A percentile compares a stretch with the other conserved stretches of the same genome.
Evolutionary conservation across 2,329 filamentous ascomycete genomes (phyloP).

Genomic region (Clonostachys sp.): DNA sequence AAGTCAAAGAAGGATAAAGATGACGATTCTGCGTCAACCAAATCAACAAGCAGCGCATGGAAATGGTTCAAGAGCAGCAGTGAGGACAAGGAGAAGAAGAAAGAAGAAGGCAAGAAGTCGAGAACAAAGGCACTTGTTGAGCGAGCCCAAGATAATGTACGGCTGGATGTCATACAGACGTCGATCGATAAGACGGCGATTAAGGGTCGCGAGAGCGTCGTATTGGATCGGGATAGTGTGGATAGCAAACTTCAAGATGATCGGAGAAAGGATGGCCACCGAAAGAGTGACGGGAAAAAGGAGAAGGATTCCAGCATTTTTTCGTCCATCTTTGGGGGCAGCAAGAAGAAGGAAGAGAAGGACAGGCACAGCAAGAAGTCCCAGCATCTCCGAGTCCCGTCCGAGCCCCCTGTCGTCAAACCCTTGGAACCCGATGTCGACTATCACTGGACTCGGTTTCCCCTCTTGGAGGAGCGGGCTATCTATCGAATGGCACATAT

Average conservation of each 20-base stretch:
- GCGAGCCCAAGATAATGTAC: constrained; percentile 69
- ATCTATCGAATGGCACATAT: constrained; percentile 99
- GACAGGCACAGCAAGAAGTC: constrained; percentile 72
- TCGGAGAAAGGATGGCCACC: constrained; percentile 72
- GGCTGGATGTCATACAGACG: constrained; percentile 80
- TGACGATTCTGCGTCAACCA: constrained; percentile 54
- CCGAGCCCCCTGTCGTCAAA: constrained; percentile 69
- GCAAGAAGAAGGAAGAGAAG: constrained; percentile 80
- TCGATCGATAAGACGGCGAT: constrained; percentile 68
- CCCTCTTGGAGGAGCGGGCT: constrained; percentile 89
- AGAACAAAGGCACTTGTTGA: constrained; percentile 56
- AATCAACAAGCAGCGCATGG: constrained; percentile 58
- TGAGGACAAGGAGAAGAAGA: constrained; percentile 59
- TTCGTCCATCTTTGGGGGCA: constrained; percentile 85
- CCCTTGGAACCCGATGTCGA: constrained; percentile 82
- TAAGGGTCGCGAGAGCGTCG: constrained; percentile 74
- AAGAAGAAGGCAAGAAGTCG: constrained; percentile 60
- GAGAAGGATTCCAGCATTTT: constrained; percentile 94
- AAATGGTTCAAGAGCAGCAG: constrained; percentile 80
- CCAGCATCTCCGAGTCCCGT: constrained; percentile 71
- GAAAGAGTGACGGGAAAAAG: constrained; percentile 77
- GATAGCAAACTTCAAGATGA: constrained; percentile 74
- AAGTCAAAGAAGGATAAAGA: constrained; percentile 72
- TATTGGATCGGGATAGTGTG: constrained; percentile 73
- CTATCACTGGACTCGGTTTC: constrained; percentile 94